Evolutionary conservation across 257 asterid genomes (phyloP).

Genomic region (Nicotiana attenuata): DNA sequence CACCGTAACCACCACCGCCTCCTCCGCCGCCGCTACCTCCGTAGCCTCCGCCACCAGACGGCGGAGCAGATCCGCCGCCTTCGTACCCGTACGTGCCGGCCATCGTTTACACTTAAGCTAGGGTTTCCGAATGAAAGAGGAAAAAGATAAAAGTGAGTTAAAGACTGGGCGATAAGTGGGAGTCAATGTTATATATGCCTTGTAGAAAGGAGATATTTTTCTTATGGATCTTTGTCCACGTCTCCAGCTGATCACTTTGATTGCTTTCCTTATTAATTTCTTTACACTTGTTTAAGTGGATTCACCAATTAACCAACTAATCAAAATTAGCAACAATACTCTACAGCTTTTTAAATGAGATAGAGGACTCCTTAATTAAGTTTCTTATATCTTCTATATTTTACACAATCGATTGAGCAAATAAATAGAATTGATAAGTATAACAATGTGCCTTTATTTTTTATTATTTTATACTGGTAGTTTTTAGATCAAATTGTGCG

Average conservation of each 20-base stretch:
- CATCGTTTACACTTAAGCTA: conserved; percentile 9
- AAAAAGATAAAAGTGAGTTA: background rate
- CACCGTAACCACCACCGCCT: conserved; percentile 31
- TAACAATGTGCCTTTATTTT: no score
- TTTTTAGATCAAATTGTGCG: no score
- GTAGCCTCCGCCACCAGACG: conserved; percentile 4
- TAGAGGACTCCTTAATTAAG: no score
- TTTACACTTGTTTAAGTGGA: no score
- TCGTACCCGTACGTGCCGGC: conserved; percentile 19
- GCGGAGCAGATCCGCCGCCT: conserved; percentile 20
- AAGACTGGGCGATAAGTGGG: background rate
- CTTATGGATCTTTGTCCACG: background rate
- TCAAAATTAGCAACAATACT: no score
- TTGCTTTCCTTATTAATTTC: background rate
- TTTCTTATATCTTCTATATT: no score
- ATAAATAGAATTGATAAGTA: no score
- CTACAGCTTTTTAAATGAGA: no score
- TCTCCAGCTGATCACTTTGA: background rate
- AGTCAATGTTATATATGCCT: conserved; percentile 5
- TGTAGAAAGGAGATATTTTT: background rate
- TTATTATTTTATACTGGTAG: no score
- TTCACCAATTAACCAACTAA: no score
- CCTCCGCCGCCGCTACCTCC: conserved; percentile 4
- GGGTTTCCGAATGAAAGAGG: conserved; percentile 8
- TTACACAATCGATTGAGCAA: no score